Percentiles rank a stretch among this genome's conserved stretches.
Evolutionary conservation across 2,329 filamentous ascomycete genomes (phyloP).

Genomic region (Colletotrichum sp.): DNA sequence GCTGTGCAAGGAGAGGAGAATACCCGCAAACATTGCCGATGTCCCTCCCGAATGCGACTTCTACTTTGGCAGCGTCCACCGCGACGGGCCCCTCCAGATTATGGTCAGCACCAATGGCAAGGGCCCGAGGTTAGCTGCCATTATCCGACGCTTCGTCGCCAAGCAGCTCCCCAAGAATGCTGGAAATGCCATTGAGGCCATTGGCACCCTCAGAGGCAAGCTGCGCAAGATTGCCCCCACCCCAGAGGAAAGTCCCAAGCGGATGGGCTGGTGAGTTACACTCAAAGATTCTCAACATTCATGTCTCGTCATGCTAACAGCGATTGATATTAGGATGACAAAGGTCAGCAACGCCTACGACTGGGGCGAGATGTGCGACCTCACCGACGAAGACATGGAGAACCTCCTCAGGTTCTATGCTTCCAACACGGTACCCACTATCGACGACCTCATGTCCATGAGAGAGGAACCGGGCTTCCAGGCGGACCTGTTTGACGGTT

Average conservation of each 20-base stretch:
- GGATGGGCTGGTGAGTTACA: conserved; percentile 80
- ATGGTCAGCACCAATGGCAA: conserved; percentile 99
- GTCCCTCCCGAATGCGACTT: conserved; percentile 98
- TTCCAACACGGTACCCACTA: conserved; percentile 57
- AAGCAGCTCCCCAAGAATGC: conserved; percentile 76
- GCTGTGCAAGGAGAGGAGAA: conserved; percentile 82
- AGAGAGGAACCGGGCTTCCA: conserved; percentile 48
- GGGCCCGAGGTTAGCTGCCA: conserved; percentile 87
- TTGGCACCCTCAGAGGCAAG: conserved; percentile 80
- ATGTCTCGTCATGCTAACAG: not conserved
- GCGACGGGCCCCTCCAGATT: conserved; percentile 93
- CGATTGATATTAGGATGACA: conserved; percentile 72
- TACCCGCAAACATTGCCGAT: conserved; percentile 95
- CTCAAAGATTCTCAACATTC: not conserved
- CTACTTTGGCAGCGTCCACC: conserved; percentile 95
- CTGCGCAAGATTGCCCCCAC: conserved; percentile 78
- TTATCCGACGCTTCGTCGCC: conserved; percentile 84
- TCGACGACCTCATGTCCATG: conserved; percentile 61
- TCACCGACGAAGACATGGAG: conserved; percentile 86
- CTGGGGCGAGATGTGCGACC: conserved; percentile 81
- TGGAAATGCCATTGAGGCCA: conserved; percentile 83
- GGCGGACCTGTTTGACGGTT: conserved; percentile 63
- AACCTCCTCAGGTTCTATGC: conserved; percentile 78
- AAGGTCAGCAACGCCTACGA: conserved; percentile 87
- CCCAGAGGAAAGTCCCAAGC: conserved; percentile 76